A percentile compares a stretch with the other conserved stretches of the same genome.
Conservation (phyloP, 2,329 filamentous ascomycete genomes). For the Cytospora piceicola region DNA sequence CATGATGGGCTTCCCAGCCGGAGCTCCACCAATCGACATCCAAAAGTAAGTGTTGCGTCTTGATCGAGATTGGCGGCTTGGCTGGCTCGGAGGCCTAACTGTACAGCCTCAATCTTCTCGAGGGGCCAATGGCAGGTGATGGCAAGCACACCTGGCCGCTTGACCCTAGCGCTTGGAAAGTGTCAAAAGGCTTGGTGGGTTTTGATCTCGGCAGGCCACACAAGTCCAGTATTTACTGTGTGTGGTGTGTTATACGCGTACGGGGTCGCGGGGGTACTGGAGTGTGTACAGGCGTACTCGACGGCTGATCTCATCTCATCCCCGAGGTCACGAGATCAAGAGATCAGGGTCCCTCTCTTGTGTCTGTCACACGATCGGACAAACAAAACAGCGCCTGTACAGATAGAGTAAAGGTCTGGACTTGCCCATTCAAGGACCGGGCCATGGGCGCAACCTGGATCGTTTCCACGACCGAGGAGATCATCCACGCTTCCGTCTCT, state of each 20-base stretch:
- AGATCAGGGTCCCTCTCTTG: neutral
- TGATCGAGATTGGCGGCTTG: slow-evolving; percentile 12
- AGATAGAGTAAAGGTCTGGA: slow-evolving; percentile 30
- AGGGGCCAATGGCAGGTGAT: slow-evolving; percentile 17
- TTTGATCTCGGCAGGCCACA: neutral
- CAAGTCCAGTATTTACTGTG: neutral
- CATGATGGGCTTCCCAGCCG: neutral
- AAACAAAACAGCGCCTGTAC: slow-evolving; percentile 21
- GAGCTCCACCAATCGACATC: slow-evolving; percentile 17
- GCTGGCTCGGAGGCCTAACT: neutral
- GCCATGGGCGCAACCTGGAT: slow-evolving; percentile 16
- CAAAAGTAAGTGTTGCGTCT: slow-evolving; percentile 12
- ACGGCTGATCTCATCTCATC: slow-evolving; percentile 15
- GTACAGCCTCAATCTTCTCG: slow-evolving; percentile 19
- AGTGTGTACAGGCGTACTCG: neutral
- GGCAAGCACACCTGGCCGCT: slow-evolving; percentile 23
- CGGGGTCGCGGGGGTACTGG: too few species aligned
- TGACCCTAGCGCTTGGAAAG: slow-evolving; percentile 18
- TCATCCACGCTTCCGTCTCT: slow-evolving; percentile 19
- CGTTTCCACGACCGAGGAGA: slow-evolving; percentile 15
- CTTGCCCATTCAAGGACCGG: slow-evolving; percentile 29
- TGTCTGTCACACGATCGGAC: slow-evolving; percentile 23
- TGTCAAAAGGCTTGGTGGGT: neutral
- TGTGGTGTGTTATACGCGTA: neutral
- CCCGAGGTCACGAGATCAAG: slow-evolving; percentile 4